Evolutionary conservation across 1,284 basidiomycete genomes (phyloP).

Genomic region (Ceratobasidium papillatum): DNA sequence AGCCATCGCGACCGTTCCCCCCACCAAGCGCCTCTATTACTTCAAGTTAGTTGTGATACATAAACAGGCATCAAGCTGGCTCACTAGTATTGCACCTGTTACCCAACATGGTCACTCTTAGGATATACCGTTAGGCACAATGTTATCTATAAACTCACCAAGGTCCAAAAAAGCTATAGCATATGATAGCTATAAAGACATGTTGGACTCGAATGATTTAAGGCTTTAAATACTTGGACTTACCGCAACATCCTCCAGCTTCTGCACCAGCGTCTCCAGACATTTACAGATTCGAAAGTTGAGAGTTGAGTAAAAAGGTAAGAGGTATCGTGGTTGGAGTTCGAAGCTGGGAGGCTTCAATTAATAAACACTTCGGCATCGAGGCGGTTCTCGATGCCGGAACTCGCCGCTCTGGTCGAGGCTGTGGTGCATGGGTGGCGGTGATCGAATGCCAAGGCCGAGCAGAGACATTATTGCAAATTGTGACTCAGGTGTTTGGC

Average conservation of each 20-base stretch:
- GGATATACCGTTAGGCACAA: background rate
- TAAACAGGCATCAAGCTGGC: background rate
- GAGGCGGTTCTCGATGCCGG: too few relatives aligned
- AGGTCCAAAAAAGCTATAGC: background rate
- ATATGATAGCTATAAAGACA: background rate
- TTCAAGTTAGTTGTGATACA: background rate
- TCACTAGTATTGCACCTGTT: background rate
- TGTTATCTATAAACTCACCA: background rate
- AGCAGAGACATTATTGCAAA: too few relatives aligned
- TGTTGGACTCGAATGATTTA: background rate
- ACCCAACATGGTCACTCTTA: background rate
- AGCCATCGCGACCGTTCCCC: conserved; percentile 17
- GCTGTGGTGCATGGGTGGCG: too few relatives aligned
- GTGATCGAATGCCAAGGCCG: too few relatives aligned
- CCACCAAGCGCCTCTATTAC: conserved; percentile 21
- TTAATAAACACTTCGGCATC: too few relatives aligned
- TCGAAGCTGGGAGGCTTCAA: too few relatives aligned
- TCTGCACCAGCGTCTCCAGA: background rate
- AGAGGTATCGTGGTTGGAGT: background rate
- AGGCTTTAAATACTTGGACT: background rate
- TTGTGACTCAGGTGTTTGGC: too few relatives aligned
- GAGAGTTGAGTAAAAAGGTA: background rate
- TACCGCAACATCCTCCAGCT: conserved; percentile 1
- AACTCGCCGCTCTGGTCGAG: too few relatives aligned
- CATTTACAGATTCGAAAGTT: background rate